Percentiles rank a stretch among this genome's conserved stretches.
Conservation (phyloP, 208 protist species). For the Angomonas ambiguus region DNA sequence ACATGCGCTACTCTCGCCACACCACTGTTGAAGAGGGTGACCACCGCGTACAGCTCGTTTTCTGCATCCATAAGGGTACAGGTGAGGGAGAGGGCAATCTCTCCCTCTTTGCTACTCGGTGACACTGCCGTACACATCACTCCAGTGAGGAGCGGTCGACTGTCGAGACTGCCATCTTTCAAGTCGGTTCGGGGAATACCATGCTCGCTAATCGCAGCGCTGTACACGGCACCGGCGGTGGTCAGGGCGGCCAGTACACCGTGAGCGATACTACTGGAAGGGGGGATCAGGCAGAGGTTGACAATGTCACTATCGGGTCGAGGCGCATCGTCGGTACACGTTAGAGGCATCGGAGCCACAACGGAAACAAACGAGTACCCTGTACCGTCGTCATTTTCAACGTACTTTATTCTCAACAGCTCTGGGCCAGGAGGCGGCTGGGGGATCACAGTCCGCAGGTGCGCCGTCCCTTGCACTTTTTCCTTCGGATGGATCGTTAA, state of each 20-base stretch:
- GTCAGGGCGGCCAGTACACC: constrained; percentile 52
- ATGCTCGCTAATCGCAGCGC: constrained; percentile 34
- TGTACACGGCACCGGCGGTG: constrained; percentile 69
- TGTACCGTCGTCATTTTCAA: not conserved
- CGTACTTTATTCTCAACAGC: not conserved
- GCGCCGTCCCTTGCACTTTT: not conserved
- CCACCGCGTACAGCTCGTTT: constrained; percentile 58
- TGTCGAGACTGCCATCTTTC: not conserved
- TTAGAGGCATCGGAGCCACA: not conserved
- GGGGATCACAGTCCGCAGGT: not conserved
- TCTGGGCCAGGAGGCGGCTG: not conserved
- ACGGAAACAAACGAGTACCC: not conserved
- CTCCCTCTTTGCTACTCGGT: not conserved
- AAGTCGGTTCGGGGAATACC: constrained; percentile 24
- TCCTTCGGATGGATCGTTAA: not conserved
- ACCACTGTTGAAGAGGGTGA: constrained; percentile 47
- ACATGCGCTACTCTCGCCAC: constrained; percentile 43
- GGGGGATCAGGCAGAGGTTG: constrained; percentile 40
- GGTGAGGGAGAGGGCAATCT: constrained; percentile 41
- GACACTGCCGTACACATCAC: not conserved
- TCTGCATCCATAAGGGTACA: constrained; percentile 54
- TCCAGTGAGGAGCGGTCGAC: not conserved
- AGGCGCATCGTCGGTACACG: not conserved
- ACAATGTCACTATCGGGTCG: constrained; percentile 28
- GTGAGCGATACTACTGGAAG: constrained; percentile 44